Conservation (phyloP, 208 protist genomes). For the Trichomonas gallinae region DNA sequence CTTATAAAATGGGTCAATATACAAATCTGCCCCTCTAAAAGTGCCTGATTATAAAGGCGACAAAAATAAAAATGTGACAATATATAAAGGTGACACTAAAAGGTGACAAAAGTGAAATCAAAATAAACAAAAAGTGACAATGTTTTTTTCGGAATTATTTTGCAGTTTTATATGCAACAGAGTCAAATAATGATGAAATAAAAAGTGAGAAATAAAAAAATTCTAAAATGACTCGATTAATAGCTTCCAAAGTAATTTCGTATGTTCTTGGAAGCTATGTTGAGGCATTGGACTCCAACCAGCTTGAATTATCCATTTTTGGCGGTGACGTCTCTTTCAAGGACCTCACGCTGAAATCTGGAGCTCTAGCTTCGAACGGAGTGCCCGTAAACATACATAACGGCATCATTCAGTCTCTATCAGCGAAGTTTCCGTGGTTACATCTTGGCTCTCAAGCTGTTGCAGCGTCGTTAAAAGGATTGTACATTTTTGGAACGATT, state of each 20-base stretch:
- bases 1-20: too few species aligned
- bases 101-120: too few species aligned
- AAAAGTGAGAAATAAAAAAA: background rate
- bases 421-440: background rate
- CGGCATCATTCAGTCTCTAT: background rate
- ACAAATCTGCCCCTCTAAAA: too few species aligned
- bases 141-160: background rate
- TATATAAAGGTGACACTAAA: too few species aligned
- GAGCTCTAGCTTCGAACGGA: background rate
- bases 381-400: background rate
- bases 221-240: background rate
- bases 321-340: background rate
- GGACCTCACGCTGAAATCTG: background rate
- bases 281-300: background rate
- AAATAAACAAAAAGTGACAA: too few species aligned
- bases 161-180: background rate
- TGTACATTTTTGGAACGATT: background rate
- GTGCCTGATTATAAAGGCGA: too few species aligned
- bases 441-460: background rate
- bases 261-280: background rate
- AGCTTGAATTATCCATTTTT: background rate
- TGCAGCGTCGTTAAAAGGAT: background rate
- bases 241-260: background rate
- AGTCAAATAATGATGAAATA: background rate
- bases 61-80: too few species aligned